Evolutionary conservation across 2,329 filamentous ascomycete genomes (phyloP), one percentile per base, ranked within the genome.

Genomic region (Fusarium protoensiforme): DNA sequence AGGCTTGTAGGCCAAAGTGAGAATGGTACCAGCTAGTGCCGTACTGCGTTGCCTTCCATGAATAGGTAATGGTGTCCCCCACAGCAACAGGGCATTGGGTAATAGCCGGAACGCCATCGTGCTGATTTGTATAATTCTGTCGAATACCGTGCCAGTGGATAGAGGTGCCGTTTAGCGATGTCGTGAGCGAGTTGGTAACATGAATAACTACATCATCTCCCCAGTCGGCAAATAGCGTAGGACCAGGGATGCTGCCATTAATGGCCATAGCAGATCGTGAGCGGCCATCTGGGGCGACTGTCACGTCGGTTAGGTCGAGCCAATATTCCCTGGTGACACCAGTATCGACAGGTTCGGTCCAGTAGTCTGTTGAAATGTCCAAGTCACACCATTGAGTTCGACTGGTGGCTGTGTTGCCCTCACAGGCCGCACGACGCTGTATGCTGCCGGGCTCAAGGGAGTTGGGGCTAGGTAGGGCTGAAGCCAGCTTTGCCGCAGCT

Each of bases 21-120:
- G 87, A 90, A 77, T 92, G 90, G 72, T 91, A 91, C 89, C 89
- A 92, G 77, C 89, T 91, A 7, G 89, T 89, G 24, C 90, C 90
- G 4, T 87, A 82, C 81, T 90, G 88, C 43, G 87, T 68, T 46
- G 89, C 88, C 33, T 81, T 86, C 78, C 91, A 91, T 68, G 87
- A 85, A 76, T 91, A 92, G 4, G 84, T 87, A 70, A 92, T 88
- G 9, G 80, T 84, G 18, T 81, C 79, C 13, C 88, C 88, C 0
- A 89, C 84, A 2, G 85, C 80, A 22, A 92, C 86, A 10, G 85
- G 81, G 67, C 89, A 91, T 75, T 92, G 90, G 2, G 87, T 89
- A 3, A 89, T 84, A 31, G 85, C 85, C 0, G 83, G 82, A 9
- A 67, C 66, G 0, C 91, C 91, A 78, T 93, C 91, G 86, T 91